Evolutionary conservation across 2,329 filamentous ascomycete genomes (phyloP).

Genomic region (Talaromyces sp.): DNA sequence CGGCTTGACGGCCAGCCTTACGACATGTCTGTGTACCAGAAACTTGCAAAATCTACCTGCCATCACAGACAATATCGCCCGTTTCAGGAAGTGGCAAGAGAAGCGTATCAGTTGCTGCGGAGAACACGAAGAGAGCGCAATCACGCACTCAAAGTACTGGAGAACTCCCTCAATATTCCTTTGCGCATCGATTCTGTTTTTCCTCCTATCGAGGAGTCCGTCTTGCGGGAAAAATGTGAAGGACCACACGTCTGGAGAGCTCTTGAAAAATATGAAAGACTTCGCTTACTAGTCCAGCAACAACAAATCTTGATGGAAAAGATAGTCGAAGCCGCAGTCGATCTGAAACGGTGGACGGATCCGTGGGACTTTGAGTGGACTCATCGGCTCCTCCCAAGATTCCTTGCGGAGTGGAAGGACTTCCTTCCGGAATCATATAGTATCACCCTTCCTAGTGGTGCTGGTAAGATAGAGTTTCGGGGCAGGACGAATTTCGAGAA

Average conservation of each 20-base stretch:
- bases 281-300: slow-evolving; percentile 30
- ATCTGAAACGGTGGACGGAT: slow-evolving; percentile 22
- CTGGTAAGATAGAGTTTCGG: slow-evolving; percentile 41
- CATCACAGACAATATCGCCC: slow-evolving; percentile 19
- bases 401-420: slow-evolving; percentile 48
- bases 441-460: slow-evolving; percentile 32
- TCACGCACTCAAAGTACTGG: slow-evolving; percentile 25
- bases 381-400: slow-evolving; percentile 37
- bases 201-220: slow-evolving; percentile 23
- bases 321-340: slow-evolving; percentile 24
- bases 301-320: slow-evolving; percentile 25
- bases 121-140: slow-evolving; percentile 28
- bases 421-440: slow-evolving; percentile 42
- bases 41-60: slow-evolving; percentile 31
- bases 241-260: slow-evolving; percentile 20
- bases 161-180: slow-evolving; percentile 23
- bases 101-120: slow-evolving; percentile 30
- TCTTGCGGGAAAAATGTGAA: background rate
- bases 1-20: slow-evolving; percentile 58
- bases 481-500: slow-evolving; percentile 25
- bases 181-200: slow-evolving; percentile 17
- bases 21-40: slow-evolving; percentile 53
- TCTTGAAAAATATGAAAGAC: slow-evolving; percentile 32
- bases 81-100: slow-evolving; percentile 28
- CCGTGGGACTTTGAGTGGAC: slow-evolving; percentile 27